Evolutionary conservation across 1,284 basidiomycete genomes (phyloP).

Genomic region (Leccinum holopus): DNA sequence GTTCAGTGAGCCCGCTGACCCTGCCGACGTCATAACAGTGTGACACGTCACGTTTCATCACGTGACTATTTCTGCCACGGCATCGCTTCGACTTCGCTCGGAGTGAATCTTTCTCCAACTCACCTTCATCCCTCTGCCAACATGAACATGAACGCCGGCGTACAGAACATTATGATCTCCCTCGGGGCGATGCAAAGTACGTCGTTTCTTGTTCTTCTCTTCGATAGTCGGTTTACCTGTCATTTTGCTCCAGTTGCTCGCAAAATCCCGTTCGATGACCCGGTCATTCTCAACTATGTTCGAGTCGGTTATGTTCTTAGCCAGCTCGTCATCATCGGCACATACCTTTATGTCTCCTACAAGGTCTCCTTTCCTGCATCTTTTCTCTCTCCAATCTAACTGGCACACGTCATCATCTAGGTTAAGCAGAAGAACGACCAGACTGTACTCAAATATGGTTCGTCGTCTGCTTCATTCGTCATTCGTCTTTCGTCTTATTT

Average conservation of each 20-base stretch:
- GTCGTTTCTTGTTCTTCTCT: conserved; percentile 15
- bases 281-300: conserved; percentile 78
- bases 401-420: conserved; percentile 43
- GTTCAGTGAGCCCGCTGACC: conserved; percentile 1
- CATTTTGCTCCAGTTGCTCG: conserved; percentile 65
- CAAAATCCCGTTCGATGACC: conserved; percentile 90
- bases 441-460: conserved; percentile 92
- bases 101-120: conserved; percentile 11
- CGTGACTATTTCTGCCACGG: conserved; percentile 21
- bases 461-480: conserved; percentile 26
- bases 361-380: conserved; percentile 45
- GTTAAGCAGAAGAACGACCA: conserved; percentile 95
- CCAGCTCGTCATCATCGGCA: conserved; percentile 67
- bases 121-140: conserved; percentile 11
- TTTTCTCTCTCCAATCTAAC: conserved; percentile 5
- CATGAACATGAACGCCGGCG: conserved; percentile 57
- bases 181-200: conserved; percentile 88
- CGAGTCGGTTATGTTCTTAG: conserved; percentile 80
- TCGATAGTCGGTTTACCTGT: neutral
- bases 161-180: conserved; percentile 79
- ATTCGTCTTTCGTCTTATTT: neutral
- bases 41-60: conserved; percentile 24
- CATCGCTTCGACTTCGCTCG: neutral
- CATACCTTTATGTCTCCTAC: conserved; percentile 76
- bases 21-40: conserved; percentile 29